These are phyloP conservation scores for Betula pendula DNA, from an alignment of 306 rosid species.

Conservation along the genomic window DNA sequence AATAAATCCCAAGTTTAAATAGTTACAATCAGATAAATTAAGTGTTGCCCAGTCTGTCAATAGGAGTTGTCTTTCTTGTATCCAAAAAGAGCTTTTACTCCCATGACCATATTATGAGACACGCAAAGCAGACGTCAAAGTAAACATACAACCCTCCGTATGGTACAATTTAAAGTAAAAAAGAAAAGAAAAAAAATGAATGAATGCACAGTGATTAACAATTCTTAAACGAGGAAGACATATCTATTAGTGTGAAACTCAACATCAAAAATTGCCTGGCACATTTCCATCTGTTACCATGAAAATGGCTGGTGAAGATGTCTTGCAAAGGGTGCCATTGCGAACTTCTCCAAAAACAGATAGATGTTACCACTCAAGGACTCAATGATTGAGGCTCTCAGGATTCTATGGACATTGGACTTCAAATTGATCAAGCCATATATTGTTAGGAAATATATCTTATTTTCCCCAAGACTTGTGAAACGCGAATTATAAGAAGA, in stretches of 20 bases:
- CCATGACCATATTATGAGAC: background rate
- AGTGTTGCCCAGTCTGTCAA: background rate
- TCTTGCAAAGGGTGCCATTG: background rate
- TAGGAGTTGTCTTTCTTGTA: background rate
- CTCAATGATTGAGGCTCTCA: background rate
- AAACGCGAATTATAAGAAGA: no score
- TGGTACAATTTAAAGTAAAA: background rate
- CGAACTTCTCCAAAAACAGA: background rate
- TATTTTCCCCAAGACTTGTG: no score
- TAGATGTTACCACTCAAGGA: background rate
- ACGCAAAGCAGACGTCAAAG: no score
- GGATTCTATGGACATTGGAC: background rate
- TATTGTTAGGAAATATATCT: no score
- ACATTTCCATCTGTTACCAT: background rate
- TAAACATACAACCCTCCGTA: background rate
- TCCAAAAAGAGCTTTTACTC: background rate
- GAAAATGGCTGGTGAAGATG: background rate
- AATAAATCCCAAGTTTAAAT: background rate
- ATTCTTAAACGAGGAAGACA: no score
- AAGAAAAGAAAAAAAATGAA: background rate
- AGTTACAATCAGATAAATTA: slow-evolving; percentile 15
- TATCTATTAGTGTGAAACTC: background rate
- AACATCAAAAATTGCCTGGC: background rate
- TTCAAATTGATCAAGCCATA: background rate
- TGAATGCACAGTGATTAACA: background rate